phyloP scores from a whole-genome alignment of 306 rosid species.

The Ammopiptanthus mongolicus region DNA sequence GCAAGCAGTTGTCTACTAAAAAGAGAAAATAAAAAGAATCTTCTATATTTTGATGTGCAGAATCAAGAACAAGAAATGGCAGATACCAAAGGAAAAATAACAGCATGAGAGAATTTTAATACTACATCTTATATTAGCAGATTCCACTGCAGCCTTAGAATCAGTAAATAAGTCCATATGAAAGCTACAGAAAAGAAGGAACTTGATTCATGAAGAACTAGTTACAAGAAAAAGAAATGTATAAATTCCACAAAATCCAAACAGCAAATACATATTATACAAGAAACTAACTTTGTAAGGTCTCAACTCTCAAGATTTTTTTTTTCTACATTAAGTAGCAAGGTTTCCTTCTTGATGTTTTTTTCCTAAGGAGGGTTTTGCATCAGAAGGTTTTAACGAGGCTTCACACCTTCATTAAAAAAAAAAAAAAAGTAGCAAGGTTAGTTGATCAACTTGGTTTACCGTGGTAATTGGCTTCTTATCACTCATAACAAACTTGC shows the following conservation, averaged over 20 bases:
- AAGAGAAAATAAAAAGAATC: background rate
- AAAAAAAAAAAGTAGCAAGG: too few relatives aligned
- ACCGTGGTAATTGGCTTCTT: too few relatives aligned
- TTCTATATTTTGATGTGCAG: background rate
- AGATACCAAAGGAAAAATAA: constrained; percentile 6
- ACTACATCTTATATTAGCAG: background rate
- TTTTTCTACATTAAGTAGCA: background rate
- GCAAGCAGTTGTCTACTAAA: background rate
- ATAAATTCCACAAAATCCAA: too few relatives aligned
- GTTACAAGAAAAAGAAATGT: too few relatives aligned
- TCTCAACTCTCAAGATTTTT: background rate
- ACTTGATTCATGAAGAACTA: too few relatives aligned
- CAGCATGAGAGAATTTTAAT: background rate
- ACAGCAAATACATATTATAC: background rate
- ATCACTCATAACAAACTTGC: too few relatives aligned
- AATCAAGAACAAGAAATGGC: background rate
- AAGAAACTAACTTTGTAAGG: background rate
- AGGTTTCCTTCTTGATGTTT: too few relatives aligned
- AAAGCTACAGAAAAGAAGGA: background rate
- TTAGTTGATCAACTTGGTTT: too few relatives aligned
- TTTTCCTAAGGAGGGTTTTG: too few relatives aligned
- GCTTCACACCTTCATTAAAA: too few relatives aligned
- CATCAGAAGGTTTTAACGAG: too few relatives aligned
- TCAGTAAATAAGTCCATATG: background rate
- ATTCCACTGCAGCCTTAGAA: background rate